Percentiles rank a stretch among this genome's conserved stretches.
phyloP scores from a whole-genome alignment of 2,329 filamentous ascomycete species.

The Exophiala viscosa region DNA sequence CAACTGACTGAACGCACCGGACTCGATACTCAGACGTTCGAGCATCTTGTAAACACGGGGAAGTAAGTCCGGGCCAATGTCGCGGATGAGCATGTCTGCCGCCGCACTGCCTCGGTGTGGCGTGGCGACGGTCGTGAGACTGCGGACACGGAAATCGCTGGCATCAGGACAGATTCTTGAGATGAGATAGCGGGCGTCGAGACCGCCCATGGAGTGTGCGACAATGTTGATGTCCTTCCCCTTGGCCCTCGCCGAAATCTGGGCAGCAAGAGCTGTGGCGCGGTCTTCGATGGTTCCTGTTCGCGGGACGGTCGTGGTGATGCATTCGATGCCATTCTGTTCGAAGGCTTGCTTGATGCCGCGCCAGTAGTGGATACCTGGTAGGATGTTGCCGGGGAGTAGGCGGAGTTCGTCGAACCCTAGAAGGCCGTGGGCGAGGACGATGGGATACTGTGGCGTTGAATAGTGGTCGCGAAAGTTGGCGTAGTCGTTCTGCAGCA shows the following conservation, averaged over 20 bases:
- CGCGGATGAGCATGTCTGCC: slow-evolving; percentile 59
- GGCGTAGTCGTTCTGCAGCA: slow-evolving; percentile 61
- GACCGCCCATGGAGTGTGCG: slow-evolving; percentile 58
- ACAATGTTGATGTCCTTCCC: slow-evolving; percentile 63
- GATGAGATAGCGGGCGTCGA: slow-evolving; percentile 64
- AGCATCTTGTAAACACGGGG: slow-evolving; percentile 55
- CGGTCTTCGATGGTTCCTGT: slow-evolving; percentile 58
- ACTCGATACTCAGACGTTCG: slow-evolving; percentile 53
- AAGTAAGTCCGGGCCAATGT: slow-evolving; percentile 52
- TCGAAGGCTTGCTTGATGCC: slow-evolving; percentile 58
- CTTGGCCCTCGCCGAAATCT: slow-evolving; percentile 51
- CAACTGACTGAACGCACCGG: slow-evolving; percentile 59
- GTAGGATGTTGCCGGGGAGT: slow-evolving; percentile 51
- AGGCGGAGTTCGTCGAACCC: slow-evolving; percentile 60
- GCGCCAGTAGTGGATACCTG: slow-evolving; percentile 62
- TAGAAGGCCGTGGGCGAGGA: slow-evolving; percentile 62
- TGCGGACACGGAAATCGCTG: slow-evolving; percentile 69
- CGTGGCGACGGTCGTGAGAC: slow-evolving; percentile 60
- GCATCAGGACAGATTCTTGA: slow-evolving; percentile 45
- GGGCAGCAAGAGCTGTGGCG: slow-evolving; percentile 51
- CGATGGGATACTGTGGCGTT: slow-evolving; percentile 56
- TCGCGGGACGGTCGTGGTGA: slow-evolving; percentile 57
- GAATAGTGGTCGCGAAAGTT: slow-evolving; percentile 56
- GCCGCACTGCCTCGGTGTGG: slow-evolving; percentile 57
- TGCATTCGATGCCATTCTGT: slow-evolving; percentile 57